A percentile compares a stretch with the other conserved stretches of the same genome.
These are phyloP conservation scores for Metschnikowia kofuensis DNA, from an alignment of 805 yeast species.

Conservation along the genomic window DNA sequence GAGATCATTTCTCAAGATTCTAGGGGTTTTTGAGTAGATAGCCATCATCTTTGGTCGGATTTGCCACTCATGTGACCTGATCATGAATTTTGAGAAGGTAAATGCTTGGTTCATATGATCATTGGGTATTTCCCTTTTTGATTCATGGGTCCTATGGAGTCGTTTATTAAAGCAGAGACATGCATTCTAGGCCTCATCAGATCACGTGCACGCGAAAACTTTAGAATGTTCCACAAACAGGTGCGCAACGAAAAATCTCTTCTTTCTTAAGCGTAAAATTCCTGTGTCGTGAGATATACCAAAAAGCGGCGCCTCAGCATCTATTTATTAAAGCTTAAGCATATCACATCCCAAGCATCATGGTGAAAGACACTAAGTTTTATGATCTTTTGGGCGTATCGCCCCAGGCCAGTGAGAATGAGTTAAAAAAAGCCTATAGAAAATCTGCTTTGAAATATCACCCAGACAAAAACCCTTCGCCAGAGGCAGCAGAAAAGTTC, in stretches of 20 bases:
- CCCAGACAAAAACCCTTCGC: conserved; percentile 63
- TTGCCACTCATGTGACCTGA: too few relatives aligned
- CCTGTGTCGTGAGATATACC: conserved; percentile 4
- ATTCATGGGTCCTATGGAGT: too few relatives aligned
- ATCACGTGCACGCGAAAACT: conserved; percentile 22
- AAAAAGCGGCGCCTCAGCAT: neutral
- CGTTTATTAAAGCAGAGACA: too few relatives aligned
- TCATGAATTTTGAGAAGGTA: too few relatives aligned
- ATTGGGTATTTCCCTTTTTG: too few relatives aligned
- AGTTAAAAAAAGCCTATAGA: conserved; percentile 81
- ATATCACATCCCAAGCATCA: conserved; percentile 34
- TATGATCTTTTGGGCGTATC: conserved; percentile 74
- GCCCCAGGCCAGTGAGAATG: conserved; percentile 63
- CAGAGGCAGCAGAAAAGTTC: conserved; percentile 94
- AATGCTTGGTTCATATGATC: too few relatives aligned
- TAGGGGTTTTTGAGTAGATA: too few relatives aligned
- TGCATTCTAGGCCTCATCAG: neutral
- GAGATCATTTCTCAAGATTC: too few relatives aligned
- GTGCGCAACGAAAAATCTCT: conserved; percentile 17
- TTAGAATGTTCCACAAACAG: conserved; percentile 20
- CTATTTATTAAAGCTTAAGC: conserved; percentile 8
- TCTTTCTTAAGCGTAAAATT: conserved; percentile 6
- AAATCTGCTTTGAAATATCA: conserved; percentile 76
- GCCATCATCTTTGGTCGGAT: too few relatives aligned
- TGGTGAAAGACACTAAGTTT: conserved; percentile 80